These are phyloP conservation scores for Erythrobasidium hasegawianum DNA, from an alignment of 1,284 basidiomycete genomes.

Conservation along the genomic window DNA sequence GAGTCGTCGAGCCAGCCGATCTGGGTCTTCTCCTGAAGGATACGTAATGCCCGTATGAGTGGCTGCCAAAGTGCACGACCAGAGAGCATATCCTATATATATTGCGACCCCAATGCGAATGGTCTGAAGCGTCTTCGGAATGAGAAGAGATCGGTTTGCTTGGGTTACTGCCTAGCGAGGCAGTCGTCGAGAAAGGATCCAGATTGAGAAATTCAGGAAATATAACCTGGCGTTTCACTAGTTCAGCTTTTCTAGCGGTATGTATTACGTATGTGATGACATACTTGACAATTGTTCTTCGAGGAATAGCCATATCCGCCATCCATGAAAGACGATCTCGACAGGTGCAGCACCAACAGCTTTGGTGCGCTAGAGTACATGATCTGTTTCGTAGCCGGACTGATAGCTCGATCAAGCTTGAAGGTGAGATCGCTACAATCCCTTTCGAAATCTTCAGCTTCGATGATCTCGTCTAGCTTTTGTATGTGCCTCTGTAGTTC, in stretches of 20 bases:
- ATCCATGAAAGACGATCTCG: slow-evolving; percentile 30
- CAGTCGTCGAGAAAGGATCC: slow-evolving; percentile 73
- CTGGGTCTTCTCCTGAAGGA: slow-evolving; percentile 65
- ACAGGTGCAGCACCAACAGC: background rate
- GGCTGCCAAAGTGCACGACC: slow-evolving; percentile 84
- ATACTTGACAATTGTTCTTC: slow-evolving; percentile 83
- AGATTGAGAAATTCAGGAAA: slow-evolving; percentile 84
- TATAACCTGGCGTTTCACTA: slow-evolving; percentile 57
- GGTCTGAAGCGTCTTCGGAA: background rate
- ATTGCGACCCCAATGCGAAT: background rate
- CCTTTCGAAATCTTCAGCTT: slow-evolving; percentile 71
- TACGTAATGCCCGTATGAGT: slow-evolving; percentile 86
- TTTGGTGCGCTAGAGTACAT: slow-evolving; percentile 73
- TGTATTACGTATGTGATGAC: slow-evolving; percentile 60
- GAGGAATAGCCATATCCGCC: slow-evolving; percentile 18
- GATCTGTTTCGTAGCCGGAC: slow-evolving; percentile 72
- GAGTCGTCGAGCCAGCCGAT: background rate
- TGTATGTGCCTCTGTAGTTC: slow-evolving; percentile 63
- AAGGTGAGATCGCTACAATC: slow-evolving; percentile 62
- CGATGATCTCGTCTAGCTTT: slow-evolving; percentile 61
- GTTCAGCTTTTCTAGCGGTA: slow-evolving; percentile 72
- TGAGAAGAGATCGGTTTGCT: slow-evolving; percentile 37
- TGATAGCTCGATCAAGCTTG: slow-evolving; percentile 67
- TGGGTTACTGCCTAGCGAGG: slow-evolving; percentile 54
- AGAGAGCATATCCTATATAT: slow-evolving; percentile 74